phyloP scores from a whole-genome alignment of 768 basidiomycete species.

The Podaxis sp. region DNA sequence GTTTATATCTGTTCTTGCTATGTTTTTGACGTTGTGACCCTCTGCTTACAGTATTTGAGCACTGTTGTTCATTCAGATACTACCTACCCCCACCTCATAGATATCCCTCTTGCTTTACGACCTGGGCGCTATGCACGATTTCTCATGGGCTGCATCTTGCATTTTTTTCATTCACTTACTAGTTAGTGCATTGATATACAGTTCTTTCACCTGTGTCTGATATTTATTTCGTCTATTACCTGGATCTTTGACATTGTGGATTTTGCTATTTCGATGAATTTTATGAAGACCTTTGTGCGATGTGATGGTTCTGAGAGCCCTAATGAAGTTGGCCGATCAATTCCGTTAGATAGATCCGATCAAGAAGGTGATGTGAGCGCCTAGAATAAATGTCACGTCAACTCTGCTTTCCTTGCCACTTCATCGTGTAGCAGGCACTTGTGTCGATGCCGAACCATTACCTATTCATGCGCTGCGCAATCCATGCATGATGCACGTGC shows the following conservation, averaged over 20 bases:
- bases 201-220: neutral
- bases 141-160: neutral
- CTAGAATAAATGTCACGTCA: too few species aligned
- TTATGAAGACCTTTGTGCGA: neutral
- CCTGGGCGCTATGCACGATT: neutral
- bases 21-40: neutral
- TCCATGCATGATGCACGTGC: too few species aligned
- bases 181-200: neutral
- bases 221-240: neutral
- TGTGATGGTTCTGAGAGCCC: too few species aligned
- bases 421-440: too few species aligned
- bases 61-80: neutral
- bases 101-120: neutral
- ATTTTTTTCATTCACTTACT: neutral
- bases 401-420: too few species aligned
- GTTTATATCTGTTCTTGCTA: neutral
- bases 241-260: neutral
- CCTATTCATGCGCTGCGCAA: too few species aligned
- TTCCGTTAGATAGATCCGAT: too few species aligned
- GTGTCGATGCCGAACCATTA: too few species aligned
- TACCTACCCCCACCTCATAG: neutral
- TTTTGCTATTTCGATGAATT: neutral
- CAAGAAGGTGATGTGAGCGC: too few species aligned
- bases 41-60: neutral
- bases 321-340: too few species aligned